These are phyloP conservation scores for Grosmannia huntii DNA, from an alignment of 2,329 filamentous ascomycete genomes.

Conservation along the genomic window DNA sequence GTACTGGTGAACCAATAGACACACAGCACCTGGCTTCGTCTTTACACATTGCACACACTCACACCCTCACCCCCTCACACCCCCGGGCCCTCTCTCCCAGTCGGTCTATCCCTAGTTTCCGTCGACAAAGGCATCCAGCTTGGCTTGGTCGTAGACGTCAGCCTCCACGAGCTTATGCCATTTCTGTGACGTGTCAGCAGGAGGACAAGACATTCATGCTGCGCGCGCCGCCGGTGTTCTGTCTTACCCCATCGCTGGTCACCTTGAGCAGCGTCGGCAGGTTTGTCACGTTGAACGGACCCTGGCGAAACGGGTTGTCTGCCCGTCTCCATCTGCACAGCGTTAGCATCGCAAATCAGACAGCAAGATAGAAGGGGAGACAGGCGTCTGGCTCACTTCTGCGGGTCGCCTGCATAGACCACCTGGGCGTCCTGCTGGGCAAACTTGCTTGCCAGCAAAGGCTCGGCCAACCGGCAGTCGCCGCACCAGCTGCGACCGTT, in stretches of 20 bases:
- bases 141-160: conserved; percentile 2
- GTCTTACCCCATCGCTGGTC: neutral
- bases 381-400: neutral
- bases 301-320: conserved; percentile 1
- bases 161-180: conserved; percentile 4
- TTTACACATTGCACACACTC: too few relatives aligned
- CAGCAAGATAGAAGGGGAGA: neutral
- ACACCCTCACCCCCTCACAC: neutral
- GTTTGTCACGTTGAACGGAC: conserved; percentile 1
- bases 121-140: conserved; percentile 1
- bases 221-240: neutral
- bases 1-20: neutral
- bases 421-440: neutral
- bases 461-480: conserved; percentile 3
- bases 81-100: too few relatives aligned
- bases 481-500: conserved; percentile 3
- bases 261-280: conserved; percentile 4
- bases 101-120: neutral
- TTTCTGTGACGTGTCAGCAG: neutral
- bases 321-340: neutral
- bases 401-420: neutral
- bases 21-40: too few relatives aligned
- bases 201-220: neutral
- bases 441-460: neutral
- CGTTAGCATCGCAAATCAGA: neutral